Conservation (phyloP, 1,284 basidiomycete species). For the Boletus sp. region DNA sequence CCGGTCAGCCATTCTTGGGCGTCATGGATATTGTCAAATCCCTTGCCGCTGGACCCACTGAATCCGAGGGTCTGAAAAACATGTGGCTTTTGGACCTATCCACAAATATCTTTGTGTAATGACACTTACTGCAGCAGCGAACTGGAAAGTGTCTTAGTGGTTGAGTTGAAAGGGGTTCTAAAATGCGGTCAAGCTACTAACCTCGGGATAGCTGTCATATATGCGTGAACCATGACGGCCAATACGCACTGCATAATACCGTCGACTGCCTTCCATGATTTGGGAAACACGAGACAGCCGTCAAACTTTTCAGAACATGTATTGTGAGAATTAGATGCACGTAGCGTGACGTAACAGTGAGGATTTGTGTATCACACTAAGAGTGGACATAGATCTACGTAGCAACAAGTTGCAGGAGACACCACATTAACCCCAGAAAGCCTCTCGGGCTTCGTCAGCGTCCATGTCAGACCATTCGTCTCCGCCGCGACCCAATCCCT, state of each 20-base stretch:
- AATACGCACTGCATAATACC: slow-evolving; percentile 42
- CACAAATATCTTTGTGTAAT: not conserved
- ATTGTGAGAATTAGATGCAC: not conserved
- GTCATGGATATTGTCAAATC: slow-evolving; percentile 38
- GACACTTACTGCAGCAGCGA: slow-evolving; percentile 31
- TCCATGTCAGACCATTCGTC: slow-evolving; percentile 31
- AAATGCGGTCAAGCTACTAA: slow-evolving; percentile 20
- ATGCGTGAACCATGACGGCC: slow-evolving; percentile 39
- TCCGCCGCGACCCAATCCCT: slow-evolving; percentile 3
- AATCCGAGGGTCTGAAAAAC: slow-evolving; percentile 33
- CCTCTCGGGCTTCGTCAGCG: slow-evolving; percentile 19
- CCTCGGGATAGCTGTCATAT: slow-evolving; percentile 35
- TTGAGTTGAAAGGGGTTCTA: not conserved
- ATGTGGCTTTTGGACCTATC: not conserved
- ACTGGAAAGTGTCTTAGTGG: slow-evolving; percentile 21
- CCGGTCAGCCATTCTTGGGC: slow-evolving; percentile 35
- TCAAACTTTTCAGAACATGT: too few species aligned
- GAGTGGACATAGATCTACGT: too few species aligned
- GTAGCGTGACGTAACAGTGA: not conserved
- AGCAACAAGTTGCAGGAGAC: not conserved
- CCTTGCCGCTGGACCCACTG: slow-evolving; percentile 39
- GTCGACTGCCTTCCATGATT: slow-evolving; percentile 26
- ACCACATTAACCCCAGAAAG: slow-evolving; percentile 16
- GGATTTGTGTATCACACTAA: too few species aligned
- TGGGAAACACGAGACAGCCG: not conserved